Conservation (phyloP, 257 asterid genomes). For the Solanum ossicruentum region DNA sequence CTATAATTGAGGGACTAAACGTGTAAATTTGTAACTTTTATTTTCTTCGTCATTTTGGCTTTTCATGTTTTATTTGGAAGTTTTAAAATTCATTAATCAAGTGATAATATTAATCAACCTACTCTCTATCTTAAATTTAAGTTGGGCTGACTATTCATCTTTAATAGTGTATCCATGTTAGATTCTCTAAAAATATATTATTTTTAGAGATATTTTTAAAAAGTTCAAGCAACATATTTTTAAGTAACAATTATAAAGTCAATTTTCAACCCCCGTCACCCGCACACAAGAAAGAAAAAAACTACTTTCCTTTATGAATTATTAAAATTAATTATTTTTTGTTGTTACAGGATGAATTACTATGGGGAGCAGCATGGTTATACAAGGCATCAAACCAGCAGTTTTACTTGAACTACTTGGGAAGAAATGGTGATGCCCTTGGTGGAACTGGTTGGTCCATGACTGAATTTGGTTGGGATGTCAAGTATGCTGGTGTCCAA, state of each 20-base stretch:
- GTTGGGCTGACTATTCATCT: too few species aligned
- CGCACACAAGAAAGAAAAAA: too few species aligned
- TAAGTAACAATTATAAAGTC: not conserved
- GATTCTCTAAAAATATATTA: too few species aligned
- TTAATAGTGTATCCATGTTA: accelerated
- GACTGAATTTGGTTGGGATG: constrained; percentile 99
- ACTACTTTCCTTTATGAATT: not conserved
- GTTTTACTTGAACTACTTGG: constrained; percentile 65
- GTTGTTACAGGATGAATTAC: constrained; percentile 61
- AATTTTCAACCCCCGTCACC: too few species aligned
- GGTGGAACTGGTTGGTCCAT: constrained; percentile 98
- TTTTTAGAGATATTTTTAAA: too few species aligned
- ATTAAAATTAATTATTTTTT: not conserved
- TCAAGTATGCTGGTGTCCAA: constrained; percentile 92
- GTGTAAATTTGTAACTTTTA: not conserved
- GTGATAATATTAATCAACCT: not conserved
- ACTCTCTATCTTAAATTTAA: not conserved
- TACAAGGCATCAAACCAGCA: constrained; percentile 72
- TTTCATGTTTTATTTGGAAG: not conserved
- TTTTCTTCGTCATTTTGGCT: not conserved
- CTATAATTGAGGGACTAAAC: not conserved
- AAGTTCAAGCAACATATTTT: not conserved
- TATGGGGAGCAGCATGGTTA: constrained; percentile 98
- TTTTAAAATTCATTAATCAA: not conserved
- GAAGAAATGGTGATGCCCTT: constrained; percentile 62